Conservation (phyloP, 2,329 filamentous ascomycete genomes). For the Xylaria digitata region DNA sequence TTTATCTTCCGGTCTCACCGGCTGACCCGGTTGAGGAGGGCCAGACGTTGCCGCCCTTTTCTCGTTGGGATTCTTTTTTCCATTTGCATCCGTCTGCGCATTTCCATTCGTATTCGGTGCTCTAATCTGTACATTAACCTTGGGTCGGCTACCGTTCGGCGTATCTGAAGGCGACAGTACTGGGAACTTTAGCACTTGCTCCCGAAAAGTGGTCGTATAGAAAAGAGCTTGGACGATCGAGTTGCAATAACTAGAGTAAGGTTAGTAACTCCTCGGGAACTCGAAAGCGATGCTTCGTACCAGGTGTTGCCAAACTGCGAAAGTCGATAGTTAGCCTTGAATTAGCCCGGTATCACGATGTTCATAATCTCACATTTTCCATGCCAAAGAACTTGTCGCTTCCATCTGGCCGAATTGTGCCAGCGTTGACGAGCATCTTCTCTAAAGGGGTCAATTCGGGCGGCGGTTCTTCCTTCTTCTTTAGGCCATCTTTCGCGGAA, state of each 20-base stretch:
- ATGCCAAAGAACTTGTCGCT: slow-evolving; percentile 99
- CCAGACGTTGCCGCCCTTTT: slow-evolving; percentile 65
- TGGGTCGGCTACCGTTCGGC: slow-evolving; percentile 68
- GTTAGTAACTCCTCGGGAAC: slow-evolving; percentile 45
- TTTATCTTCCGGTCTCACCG: slow-evolving; percentile 83
- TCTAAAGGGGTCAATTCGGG: slow-evolving; percentile 71
- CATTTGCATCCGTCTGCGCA: slow-evolving; percentile 56
- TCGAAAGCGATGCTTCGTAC: slow-evolving; percentile 62
- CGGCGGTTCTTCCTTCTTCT: slow-evolving; percentile 68
- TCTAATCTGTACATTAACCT: slow-evolving; percentile 71
- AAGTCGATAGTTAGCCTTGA: slow-evolving; percentile 51
- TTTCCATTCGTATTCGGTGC: slow-evolving; percentile 64
- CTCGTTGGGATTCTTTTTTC: slow-evolving; percentile 65
- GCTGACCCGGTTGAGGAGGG: slow-evolving; percentile 65
- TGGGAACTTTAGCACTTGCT: slow-evolving; percentile 93
- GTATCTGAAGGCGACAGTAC: slow-evolving; percentile 75
- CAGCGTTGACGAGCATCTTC: slow-evolving; percentile 84
- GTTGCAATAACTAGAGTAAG: slow-evolving; percentile 84
- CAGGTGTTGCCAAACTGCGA: slow-evolving; percentile 95
- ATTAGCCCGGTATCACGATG: slow-evolving; percentile 26
- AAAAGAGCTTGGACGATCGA: slow-evolving; percentile 98
- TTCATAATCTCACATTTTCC: slow-evolving; percentile 78
- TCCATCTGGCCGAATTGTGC: slow-evolving; percentile 84
- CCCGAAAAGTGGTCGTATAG: slow-evolving; percentile 92
- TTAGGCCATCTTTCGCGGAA: slow-evolving; percentile 59